phyloP scores from a whole-genome alignment of 2,329 filamentous ascomycete species.

The Penicillium palitans region DNA sequence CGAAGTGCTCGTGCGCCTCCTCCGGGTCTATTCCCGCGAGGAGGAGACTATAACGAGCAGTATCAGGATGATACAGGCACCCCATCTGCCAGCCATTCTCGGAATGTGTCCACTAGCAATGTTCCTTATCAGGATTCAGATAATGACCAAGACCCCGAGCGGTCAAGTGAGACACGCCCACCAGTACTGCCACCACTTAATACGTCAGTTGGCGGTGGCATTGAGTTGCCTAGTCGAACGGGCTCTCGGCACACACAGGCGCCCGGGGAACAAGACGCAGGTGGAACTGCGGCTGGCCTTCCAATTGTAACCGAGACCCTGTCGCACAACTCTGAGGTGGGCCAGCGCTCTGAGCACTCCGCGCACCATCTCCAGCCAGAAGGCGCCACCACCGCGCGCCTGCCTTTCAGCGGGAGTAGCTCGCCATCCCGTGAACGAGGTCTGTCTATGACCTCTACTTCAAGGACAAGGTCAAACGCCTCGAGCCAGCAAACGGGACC shows the following conservation, averaged over 20 bases:
- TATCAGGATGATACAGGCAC: constrained; percentile 56
- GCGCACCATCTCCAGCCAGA: constrained; percentile 28
- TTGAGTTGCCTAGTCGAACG: constrained; percentile 64
- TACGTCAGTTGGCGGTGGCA: constrained; percentile 51
- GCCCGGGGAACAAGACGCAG: constrained; percentile 27
- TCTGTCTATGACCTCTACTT: constrained; percentile 41
- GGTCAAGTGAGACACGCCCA: constrained; percentile 32
- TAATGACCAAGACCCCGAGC: constrained; percentile 17
- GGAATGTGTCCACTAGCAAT: constrained; percentile 28
- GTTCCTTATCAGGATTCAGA: constrained; percentile 32
- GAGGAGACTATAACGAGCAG: constrained; percentile 64
- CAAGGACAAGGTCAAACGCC: constrained; percentile 31
- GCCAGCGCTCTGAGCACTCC: constrained; percentile 10
- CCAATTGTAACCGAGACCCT: constrained; percentile 24
- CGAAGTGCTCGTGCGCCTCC: constrained; percentile 83
- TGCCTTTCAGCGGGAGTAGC: constrained; percentile 44
- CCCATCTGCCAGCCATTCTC: constrained; percentile 24
- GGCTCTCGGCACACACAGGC: constrained; percentile 59
- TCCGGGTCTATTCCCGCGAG: constrained; percentile 60
- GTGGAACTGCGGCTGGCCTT: constrained; percentile 15
- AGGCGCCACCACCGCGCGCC: constrained; percentile 34
- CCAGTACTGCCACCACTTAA: constrained; percentile 62
- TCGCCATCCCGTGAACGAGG: constrained; percentile 40
- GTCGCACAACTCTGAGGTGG: constrained; percentile 15
- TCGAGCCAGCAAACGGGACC: constrained; percentile 38